phyloP scores from a whole-genome alignment of 441 rosid species.

The Pelargonium myrrhifolium region DNA sequence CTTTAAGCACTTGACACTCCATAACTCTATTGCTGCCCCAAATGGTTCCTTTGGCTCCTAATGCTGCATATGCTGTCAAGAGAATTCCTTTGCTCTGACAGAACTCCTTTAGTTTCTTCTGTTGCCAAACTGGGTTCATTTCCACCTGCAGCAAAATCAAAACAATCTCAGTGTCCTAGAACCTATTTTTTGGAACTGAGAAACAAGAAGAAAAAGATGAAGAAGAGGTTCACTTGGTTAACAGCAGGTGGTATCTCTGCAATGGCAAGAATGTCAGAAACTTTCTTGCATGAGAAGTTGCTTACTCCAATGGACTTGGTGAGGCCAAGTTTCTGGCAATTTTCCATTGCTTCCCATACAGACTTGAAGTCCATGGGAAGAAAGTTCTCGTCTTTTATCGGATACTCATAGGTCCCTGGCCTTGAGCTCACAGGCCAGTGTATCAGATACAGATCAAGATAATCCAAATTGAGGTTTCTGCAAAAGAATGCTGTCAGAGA shows the following conservation, averaged over 20 bases:
- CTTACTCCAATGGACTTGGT: conserved; percentile 28
- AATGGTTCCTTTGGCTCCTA: background rate
- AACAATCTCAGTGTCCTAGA: background rate
- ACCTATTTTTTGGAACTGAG: background rate
- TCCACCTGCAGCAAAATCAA: background rate
- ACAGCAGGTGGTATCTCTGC: conserved; percentile 31
- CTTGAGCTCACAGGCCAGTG: conserved; percentile 21
- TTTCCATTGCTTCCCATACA: conserved; percentile 29
- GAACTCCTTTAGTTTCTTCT: background rate
- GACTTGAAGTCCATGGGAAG: conserved; percentile 18
- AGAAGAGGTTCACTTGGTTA: conserved; percentile 26
- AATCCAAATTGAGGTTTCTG: conserved; percentile 18
- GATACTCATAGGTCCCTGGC: conserved; percentile 5
- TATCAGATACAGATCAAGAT: conserved; percentile 25
- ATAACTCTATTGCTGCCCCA: background rate
- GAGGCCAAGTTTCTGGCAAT: conserved; percentile 22
- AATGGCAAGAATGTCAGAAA: conserved; percentile 21
- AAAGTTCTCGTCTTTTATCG: conserved; percentile 14
- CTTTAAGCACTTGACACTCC: background rate
- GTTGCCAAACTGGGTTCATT: conserved; percentile 7
- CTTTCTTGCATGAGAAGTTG: conserved; percentile 31
- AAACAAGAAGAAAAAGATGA: background rate
- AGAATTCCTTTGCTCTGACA: background rate
- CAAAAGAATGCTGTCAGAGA: background rate
- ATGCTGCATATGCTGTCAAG: background rate